phyloP scores from a whole-genome alignment of 169 alveolate genomes.

The Plasmodium yoelii region DNA sequence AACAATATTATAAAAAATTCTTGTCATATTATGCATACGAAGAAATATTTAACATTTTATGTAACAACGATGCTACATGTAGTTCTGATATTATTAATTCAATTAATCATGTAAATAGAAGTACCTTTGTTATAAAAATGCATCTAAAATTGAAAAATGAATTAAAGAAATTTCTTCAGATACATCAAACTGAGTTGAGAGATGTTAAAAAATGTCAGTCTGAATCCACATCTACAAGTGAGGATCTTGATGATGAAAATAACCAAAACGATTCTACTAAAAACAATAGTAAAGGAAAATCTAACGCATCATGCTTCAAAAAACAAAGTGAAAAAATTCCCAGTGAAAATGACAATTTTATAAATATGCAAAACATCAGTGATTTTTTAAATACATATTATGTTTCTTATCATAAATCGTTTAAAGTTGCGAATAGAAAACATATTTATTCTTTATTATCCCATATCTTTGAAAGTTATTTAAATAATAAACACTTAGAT shows the following conservation, averaged over 20 bases:
- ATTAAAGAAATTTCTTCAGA: conserved; percentile 31
- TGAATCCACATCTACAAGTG: not conserved
- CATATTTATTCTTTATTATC: conserved; percentile 38
- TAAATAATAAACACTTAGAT: conserved; percentile 1
- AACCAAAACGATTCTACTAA: not conserved
- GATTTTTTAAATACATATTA: conserved; percentile 61
- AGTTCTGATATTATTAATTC: conserved; percentile 17
- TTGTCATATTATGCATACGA: conserved; percentile 50
- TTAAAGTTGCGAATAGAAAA: conserved; percentile 38
- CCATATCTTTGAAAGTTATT: conserved; percentile 59
- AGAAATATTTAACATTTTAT: conserved; percentile 43
- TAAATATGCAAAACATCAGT: conserved; percentile 41
- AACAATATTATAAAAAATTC: conserved; percentile 54
- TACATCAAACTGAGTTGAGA: conserved; percentile 20
- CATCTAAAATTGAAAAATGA: conserved; percentile 39
- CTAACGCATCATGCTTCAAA: not conserved
- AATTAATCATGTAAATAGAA: conserved; percentile 17
- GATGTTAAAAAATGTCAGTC: not conserved
- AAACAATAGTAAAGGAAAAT: not conserved
- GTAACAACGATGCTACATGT: conserved; percentile 9
- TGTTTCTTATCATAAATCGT: conserved; percentile 38
- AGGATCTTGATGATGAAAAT: not conserved
- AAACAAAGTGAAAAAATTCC: not conserved
- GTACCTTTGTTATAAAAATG: conserved; percentile 33
- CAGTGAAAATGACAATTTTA: conserved; percentile 1